phyloP scores from a whole-genome alignment of 257 asterid genomes.

The Solanum peruvianum region DNA sequence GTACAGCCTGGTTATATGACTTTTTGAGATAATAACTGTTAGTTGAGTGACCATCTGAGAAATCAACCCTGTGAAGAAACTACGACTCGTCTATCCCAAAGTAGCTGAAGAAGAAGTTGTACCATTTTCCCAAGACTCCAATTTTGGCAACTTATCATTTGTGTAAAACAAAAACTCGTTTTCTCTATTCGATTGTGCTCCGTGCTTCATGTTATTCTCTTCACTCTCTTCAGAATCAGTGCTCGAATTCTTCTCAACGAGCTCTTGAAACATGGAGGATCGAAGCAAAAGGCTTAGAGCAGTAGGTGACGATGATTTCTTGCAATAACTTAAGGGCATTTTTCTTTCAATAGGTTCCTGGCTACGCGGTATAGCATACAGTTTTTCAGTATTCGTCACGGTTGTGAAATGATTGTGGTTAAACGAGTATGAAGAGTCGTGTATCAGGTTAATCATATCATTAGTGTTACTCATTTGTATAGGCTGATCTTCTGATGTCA shows the following conservation, averaged over 20 bases:
- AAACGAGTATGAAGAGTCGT: constrained; percentile 11
- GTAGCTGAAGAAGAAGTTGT: neutral
- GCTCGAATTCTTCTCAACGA: constrained; percentile 37
- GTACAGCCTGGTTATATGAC: neutral
- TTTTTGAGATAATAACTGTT: too few relatives aligned
- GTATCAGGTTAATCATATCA: constrained; percentile 2
- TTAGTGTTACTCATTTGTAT: neutral
- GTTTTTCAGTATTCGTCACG: constrained; percentile 7
- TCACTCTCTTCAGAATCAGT: neutral
- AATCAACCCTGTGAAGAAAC: neutral
- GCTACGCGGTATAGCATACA: constrained; percentile 17
- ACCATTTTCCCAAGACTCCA: constrained; percentile 5
- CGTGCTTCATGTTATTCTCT: neutral
- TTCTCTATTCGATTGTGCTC: neutral
- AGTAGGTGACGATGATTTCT: constrained; percentile 38
- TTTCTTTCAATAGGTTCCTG: constrained; percentile 50
- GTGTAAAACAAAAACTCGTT: constrained; percentile 4
- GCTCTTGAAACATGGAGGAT: constrained; percentile 59
- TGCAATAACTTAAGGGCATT: constrained; percentile 38
- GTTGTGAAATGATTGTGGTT: constrained; percentile 9
- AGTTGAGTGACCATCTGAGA: neutral
- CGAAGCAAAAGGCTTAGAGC: constrained; percentile 54
- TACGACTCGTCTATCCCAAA: too few relatives aligned
- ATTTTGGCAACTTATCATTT: neutral
- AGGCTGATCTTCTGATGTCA: constrained; percentile 1